These are phyloP conservation scores for Dactylellina haptotyla DNA, from an alignment of 2,329 filamentous ascomycete species.

Conservation along the genomic window DNA sequence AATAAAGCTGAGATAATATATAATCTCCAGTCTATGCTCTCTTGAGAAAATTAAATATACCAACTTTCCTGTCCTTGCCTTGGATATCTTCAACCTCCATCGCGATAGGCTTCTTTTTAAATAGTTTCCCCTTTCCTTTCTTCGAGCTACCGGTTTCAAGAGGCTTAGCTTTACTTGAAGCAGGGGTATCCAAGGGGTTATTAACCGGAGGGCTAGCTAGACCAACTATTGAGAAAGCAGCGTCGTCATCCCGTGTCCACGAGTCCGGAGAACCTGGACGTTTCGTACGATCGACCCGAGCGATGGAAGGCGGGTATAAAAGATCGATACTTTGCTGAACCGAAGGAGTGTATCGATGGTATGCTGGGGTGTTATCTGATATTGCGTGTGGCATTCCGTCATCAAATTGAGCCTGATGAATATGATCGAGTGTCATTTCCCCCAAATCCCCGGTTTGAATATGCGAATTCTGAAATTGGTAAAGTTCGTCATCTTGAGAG, in stretches of 20 bases:
- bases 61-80: not conserved
- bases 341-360: slow-evolving; percentile 1
- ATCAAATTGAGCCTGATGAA: slow-evolving; percentile 27
- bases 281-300: not conserved
- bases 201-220: not conserved
- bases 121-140: slow-evolving; percentile 27
- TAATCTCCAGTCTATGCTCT: not conserved
- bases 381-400: slow-evolving; percentile 29
- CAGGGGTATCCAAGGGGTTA: slow-evolving; percentile 21
- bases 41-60: not conserved
- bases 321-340: slow-evolving; percentile 36
- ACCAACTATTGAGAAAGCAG: slow-evolving; percentile 24
- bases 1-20: not conserved
- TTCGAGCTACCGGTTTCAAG: not conserved
- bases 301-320: slow-evolving; percentile 19
- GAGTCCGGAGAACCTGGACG: slow-evolving; percentile 39
- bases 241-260: slow-evolving; percentile 44
- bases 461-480: slow-evolving; percentile 1
- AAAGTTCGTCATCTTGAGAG: not conserved
- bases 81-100: slow-evolving; percentile 7
- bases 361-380: slow-evolving; percentile 18
- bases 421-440: slow-evolving; percentile 26
- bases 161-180: not conserved
- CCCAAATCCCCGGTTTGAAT: slow-evolving; percentile 24
- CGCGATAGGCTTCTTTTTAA: slow-evolving; percentile 16